Conservation (phyloP, 75 land plant genomes). For the Selaginella moellendorffii region DNA sequence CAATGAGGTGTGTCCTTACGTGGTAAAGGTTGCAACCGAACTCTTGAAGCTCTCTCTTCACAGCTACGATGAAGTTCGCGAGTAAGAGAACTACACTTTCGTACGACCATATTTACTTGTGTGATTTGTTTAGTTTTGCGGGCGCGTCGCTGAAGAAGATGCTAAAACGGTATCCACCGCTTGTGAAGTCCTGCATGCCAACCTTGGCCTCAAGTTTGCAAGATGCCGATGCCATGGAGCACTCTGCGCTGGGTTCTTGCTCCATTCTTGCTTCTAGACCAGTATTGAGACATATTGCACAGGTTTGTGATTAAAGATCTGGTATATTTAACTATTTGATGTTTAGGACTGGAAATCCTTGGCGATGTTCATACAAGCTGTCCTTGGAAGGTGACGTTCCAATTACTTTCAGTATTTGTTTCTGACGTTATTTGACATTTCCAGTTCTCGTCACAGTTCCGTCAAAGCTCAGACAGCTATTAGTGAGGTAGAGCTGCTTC, state of each 20-base stretch:
- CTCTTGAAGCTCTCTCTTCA: conserved; percentile 64
- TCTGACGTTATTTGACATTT: no score
- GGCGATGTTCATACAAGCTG: conserved; percentile 50
- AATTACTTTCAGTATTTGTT: no score
- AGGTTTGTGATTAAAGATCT: conserved; percentile 40
- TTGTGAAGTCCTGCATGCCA: conserved; percentile 45
- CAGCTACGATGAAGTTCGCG: conserved; percentile 73
- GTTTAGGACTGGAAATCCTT: conserved; percentile 61
- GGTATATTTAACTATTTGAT: neutral
- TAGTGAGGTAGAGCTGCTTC: conserved; percentile 95
- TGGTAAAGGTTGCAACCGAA: conserved; percentile 38
- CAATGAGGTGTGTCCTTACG: conserved; percentile 32
- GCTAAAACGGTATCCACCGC: conserved; percentile 70
- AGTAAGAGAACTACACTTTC: conserved; percentile 30
- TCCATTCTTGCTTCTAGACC: conserved; percentile 53
- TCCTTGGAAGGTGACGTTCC: conserved; percentile 65
- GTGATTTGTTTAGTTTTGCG: conserved; percentile 37
- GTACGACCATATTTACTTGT: neutral
- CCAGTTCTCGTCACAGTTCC: conserved; percentile 94
- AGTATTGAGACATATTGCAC: conserved; percentile 61
- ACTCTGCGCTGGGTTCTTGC: conserved; percentile 79
- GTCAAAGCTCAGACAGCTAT: conserved; percentile 94
- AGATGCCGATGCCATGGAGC: conserved; percentile 50
- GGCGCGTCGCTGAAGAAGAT: conserved; percentile 53
- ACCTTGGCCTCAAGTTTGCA: conserved; percentile 37